A percentile compares a stretch with the other conserved stretches of the same genome.
Conservation (phyloP, 805 yeast species). For the Blastobotrys attinorum region DNA sequence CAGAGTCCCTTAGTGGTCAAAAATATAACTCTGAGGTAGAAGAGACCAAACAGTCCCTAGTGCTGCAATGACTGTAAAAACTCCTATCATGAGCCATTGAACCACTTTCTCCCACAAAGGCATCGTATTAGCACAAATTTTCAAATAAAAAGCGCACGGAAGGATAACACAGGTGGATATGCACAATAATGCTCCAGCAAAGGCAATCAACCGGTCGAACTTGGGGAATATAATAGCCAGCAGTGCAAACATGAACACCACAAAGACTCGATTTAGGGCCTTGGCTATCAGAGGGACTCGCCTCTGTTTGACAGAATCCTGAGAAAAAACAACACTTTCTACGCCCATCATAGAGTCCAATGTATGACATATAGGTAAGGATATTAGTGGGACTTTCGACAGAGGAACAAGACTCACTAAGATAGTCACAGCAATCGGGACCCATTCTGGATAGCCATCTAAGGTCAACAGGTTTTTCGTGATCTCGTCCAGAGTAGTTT, state of each 20-base stretch:
- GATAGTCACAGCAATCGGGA: conserved; percentile 44
- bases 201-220: conserved; percentile 74
- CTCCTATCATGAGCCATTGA: conserved; percentile 40
- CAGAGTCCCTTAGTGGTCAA: too few species aligned
- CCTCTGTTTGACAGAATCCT: neutral
- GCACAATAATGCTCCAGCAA: conserved; percentile 75
- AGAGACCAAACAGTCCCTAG: conserved; percentile 41
- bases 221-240: conserved; percentile 63
- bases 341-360: conserved; percentile 46
- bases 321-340: conserved; percentile 19
- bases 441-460: conserved; percentile 57
- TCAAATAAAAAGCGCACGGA: conserved; percentile 66
- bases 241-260: conserved; percentile 39
- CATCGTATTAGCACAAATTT: conserved; percentile 41
- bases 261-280: conserved; percentile 5
- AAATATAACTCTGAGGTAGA: neutral
- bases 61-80: conserved; percentile 44
- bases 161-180: conserved; percentile 71
- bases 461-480: conserved; percentile 67
- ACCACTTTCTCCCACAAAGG: conserved; percentile 31
- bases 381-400: conserved; percentile 76
- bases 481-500: conserved; percentile 54
- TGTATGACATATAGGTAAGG: conserved; percentile 72
- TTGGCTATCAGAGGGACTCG: neutral
- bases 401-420: conserved; percentile 76